Conservation (phyloP, 2,329 filamentous ascomycete species). For the Neofusicoccum kwambonambiense region DNA sequence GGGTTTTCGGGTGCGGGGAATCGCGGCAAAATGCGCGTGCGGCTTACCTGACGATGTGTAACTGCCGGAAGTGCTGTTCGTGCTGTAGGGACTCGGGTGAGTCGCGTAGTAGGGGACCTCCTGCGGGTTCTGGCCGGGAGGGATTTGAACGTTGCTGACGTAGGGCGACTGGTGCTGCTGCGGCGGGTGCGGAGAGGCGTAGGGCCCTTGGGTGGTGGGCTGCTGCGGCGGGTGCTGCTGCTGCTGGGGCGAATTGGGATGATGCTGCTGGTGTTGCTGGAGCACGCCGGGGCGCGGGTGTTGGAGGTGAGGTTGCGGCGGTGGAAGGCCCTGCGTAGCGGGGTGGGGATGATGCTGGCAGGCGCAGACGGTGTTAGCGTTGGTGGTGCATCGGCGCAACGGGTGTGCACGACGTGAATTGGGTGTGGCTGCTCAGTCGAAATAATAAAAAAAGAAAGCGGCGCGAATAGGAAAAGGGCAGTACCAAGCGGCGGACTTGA, state of each 20-base stretch:
- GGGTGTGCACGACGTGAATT: slow-evolving; percentile 18
- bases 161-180: slow-evolving; percentile 60
- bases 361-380: slow-evolving; percentile 19
- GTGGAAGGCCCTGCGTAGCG: slow-evolving; percentile 69
- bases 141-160: slow-evolving; percentile 62
- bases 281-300: slow-evolving; percentile 71
- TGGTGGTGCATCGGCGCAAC: slow-evolving; percentile 13
- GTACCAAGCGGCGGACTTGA: background rate
- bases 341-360: slow-evolving; percentile 73
- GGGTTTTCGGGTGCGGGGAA: background rate
- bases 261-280: slow-evolving; percentile 60
- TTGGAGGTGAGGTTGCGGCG: slow-evolving; percentile 59
- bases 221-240: slow-evolving; percentile 56
- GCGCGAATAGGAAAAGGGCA: slow-evolving; percentile 6
- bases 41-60: slow-evolving; percentile 69
- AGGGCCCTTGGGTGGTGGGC: slow-evolving; percentile 56
- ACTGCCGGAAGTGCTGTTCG: slow-evolving; percentile 75
- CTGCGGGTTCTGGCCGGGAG: slow-evolving; percentile 61
- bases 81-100: slow-evolving; percentile 79
- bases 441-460: background rate
- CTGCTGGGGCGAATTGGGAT: slow-evolving; percentile 62
- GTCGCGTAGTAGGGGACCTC: slow-evolving; percentile 67
- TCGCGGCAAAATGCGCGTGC: background rate
- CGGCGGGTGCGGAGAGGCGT: slow-evolving; percentile 63
- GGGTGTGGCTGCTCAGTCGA: slow-evolving; percentile 8